phyloP scores from a whole-genome alignment of 2,329 filamentous ascomycete genomes.

The Pseudogymnoascus sp. region DNA sequence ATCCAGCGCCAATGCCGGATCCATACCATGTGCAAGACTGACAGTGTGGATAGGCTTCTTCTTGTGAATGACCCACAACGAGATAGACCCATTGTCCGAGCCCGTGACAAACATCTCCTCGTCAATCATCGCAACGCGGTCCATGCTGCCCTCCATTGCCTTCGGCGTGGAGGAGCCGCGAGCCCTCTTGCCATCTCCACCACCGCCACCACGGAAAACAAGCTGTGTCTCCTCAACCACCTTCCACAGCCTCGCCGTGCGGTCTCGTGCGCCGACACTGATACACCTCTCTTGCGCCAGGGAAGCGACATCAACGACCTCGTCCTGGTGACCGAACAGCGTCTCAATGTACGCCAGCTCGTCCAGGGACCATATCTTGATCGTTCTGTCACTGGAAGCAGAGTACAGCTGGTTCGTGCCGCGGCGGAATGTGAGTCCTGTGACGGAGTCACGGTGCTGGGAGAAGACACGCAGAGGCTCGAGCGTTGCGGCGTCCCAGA shows the following conservation, averaged over 20 bases:
- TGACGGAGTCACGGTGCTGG: slow-evolving; percentile 86
- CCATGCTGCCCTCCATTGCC: slow-evolving; percentile 70
- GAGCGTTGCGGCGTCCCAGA: slow-evolving; percentile 77
- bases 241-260: slow-evolving; percentile 91
- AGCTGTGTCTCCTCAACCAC: slow-evolving; percentile 92
- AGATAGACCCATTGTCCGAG: slow-evolving; percentile 79
- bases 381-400: slow-evolving; percentile 79
- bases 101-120: slow-evolving; percentile 87
- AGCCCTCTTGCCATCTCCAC: slow-evolving; percentile 42
- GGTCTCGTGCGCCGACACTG: slow-evolving; percentile 81
- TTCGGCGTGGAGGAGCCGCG: slow-evolving; percentile 40
- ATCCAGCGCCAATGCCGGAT: slow-evolving; percentile 58
- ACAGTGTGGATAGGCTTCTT: slow-evolving; percentile 87
- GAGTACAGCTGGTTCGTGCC: slow-evolving; percentile 91
- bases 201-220: slow-evolving; percentile 80
- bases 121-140: slow-evolving; percentile 83
- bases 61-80: slow-evolving; percentile 82
- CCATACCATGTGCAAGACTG: slow-evolving; percentile 75
- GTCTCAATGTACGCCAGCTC: slow-evolving; percentile 93
- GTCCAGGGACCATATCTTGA: slow-evolving; percentile 91
- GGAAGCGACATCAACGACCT: slow-evolving; percentile 75
- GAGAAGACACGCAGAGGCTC: slow-evolving; percentile 74
- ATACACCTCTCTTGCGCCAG: slow-evolving; percentile 82
- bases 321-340: slow-evolving; percentile 90
- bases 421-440: slow-evolving; percentile 74